These are phyloP conservation scores for Lachnum nothofagi DNA, from an alignment of 2,329 filamentous ascomycete species.

Conservation along the genomic window DNA sequence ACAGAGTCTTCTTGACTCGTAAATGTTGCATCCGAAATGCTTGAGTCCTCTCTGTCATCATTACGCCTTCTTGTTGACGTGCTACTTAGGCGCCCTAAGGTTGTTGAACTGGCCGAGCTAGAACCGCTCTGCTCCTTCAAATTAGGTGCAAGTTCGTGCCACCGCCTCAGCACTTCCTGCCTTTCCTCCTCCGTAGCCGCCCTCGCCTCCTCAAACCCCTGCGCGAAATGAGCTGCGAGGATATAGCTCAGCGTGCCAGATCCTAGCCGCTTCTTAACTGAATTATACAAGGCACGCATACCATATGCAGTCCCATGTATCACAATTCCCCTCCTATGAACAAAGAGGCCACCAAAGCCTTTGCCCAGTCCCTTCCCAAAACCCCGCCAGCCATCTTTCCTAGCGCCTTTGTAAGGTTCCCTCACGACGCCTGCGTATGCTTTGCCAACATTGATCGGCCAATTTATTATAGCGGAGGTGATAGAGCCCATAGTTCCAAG, in stretches of 20 bases:
- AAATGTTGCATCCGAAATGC: too few species aligned
- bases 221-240: slow-evolving; percentile 26
- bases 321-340: slow-evolving; percentile 15
- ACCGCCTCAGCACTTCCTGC: slow-evolving; percentile 23
- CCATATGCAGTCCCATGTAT: slow-evolving; percentile 19
- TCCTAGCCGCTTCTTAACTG: slow-evolving; percentile 23
- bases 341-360: slow-evolving; percentile 11
- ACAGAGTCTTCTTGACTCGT: too few species aligned
- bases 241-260: slow-evolving; percentile 28
- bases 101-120: slow-evolving; percentile 13
- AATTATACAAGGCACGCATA: slow-evolving; percentile 24
- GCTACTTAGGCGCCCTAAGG: too few species aligned
- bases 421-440: slow-evolving; percentile 12
- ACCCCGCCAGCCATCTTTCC: slow-evolving; percentile 9
- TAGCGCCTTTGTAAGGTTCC: slow-evolving; percentile 17
- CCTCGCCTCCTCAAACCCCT: slow-evolving; percentile 27
- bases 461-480: slow-evolving; percentile 13
- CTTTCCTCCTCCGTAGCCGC: slow-evolving; percentile 24
- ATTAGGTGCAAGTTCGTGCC: slow-evolving; percentile 21
- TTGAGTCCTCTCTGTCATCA: too few species aligned
- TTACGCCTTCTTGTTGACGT: too few species aligned
- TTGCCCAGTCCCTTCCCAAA: slow-evolving; percentile 17
- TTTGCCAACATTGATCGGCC: slow-evolving; percentile 16
- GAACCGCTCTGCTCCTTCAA: slow-evolving; percentile 10
- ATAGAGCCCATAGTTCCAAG: slow-evolving; percentile 17